Percentiles rank a stretch among this genome's conserved stretches.
Conservation (phyloP, 2,329 filamentous ascomycete species). For the Zelopaecilomyces penicillatus region DNA sequence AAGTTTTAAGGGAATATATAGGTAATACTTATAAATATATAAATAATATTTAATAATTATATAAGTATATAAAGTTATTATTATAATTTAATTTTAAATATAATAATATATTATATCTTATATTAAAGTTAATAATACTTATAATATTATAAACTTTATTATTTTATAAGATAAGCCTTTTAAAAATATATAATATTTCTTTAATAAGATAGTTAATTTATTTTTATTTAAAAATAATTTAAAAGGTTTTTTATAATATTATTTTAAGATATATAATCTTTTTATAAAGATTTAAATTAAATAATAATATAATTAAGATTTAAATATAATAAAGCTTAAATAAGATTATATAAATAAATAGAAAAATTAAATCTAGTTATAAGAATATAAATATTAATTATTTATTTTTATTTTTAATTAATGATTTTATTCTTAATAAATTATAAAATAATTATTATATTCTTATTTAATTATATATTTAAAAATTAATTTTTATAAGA, state of each 20-base stretch:
- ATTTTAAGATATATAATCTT: background rate
- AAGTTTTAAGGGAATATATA: too few relatives aligned
- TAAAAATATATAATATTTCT: background rate
- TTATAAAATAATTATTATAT: background rate
- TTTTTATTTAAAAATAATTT: background rate
- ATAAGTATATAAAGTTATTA: too few relatives aligned
- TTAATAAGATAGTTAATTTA: background rate
- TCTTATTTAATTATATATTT: background rate
- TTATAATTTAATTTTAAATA: background rate
- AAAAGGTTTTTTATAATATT: slow-evolving; percentile 1
- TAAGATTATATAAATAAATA: slow-evolving; percentile 1
- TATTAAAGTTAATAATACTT: background rate
- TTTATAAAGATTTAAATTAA: background rate
- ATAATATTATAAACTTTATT: too few relatives aligned
- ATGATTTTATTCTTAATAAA: background rate
- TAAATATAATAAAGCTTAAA: background rate
- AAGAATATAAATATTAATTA: background rate
- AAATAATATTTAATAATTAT: background rate
- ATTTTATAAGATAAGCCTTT: too few relatives aligned
- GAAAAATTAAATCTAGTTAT: background rate
- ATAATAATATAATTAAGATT: slow-evolving; percentile 1
- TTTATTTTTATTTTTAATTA: background rate
- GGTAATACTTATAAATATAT: too few relatives aligned
- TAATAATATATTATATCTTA: background rate
- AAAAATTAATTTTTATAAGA: slow-evolving; percentile 1